A percentile compares a stretch with the other conserved stretches of the same genome.
These are phyloP conservation scores for Piper longum DNA, from an alignment of 164 flowering plant species.

Conservation along the genomic window DNA sequence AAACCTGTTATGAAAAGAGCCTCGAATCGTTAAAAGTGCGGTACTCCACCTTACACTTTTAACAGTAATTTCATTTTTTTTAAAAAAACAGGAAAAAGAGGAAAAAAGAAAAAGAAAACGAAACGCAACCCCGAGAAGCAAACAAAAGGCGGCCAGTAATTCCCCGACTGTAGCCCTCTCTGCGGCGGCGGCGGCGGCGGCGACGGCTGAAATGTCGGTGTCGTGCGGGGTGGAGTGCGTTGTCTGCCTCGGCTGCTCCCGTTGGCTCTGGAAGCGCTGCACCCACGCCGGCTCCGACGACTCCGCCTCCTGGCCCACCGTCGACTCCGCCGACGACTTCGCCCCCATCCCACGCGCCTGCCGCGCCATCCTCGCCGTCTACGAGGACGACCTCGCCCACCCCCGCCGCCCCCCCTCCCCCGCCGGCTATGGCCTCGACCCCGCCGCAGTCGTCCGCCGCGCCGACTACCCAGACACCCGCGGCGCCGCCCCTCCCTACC, in stretches of 20 bases:
- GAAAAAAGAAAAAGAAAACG: no score
- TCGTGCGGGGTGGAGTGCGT: slow-evolving; percentile 66
- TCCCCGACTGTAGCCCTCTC: no score
- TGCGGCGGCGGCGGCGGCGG: no score
- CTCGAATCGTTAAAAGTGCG: no score
- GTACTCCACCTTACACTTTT: no score
- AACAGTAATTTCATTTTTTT: no score
- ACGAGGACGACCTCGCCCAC: slow-evolving; percentile 51
- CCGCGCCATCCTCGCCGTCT: slow-evolving; percentile 65
- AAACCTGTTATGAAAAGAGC: no score
- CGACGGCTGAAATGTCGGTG: slow-evolving; percentile 38
- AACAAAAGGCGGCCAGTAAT: no score
- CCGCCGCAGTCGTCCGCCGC: slow-evolving; percentile 54
- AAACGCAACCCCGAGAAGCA: no score
- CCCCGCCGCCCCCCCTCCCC: slow-evolving; percentile 50
- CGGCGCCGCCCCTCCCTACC: slow-evolving; percentile 65
- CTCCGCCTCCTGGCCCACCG: slow-evolving; percentile 48
- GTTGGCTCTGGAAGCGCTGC: slow-evolving; percentile 92
- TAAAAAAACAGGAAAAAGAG: no score
- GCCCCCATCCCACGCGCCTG: slow-evolving; percentile 66
- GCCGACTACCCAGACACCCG: slow-evolving; percentile 51
- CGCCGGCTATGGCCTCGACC: slow-evolving; percentile 47
- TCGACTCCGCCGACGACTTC: slow-evolving; percentile 65
- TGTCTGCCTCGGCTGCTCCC: slow-evolving; percentile 37
- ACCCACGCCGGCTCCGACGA: slow-evolving; percentile 64